Evolutionary conservation across 2,329 filamentous ascomycete species (phyloP).

Genomic region (Ceratocystis albifundus): DNA sequence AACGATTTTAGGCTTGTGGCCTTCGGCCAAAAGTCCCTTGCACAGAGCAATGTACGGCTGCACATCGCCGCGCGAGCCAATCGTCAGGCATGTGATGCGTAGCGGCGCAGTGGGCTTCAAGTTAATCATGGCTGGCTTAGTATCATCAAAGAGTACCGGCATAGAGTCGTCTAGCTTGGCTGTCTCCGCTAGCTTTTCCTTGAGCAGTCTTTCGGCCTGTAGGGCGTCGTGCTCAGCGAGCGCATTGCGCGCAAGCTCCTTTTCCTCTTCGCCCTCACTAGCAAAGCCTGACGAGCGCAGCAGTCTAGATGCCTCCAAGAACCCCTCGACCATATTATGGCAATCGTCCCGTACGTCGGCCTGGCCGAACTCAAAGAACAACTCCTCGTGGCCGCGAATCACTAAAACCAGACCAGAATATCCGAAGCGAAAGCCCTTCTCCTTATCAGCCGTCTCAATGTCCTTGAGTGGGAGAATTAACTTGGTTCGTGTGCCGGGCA

Average conservation of each 20-base stretch:
- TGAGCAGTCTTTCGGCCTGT: slow-evolving; percentile 34
- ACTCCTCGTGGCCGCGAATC: slow-evolving; percentile 83
- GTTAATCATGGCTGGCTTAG: slow-evolving; percentile 56
- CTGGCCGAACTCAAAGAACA: slow-evolving; percentile 87
- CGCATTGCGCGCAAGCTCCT: slow-evolving; percentile 59
- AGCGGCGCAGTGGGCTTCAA: slow-evolving; percentile 76
- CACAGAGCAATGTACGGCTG: slow-evolving; percentile 96
- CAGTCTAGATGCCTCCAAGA: slow-evolving; percentile 11
- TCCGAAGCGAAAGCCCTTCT: slow-evolving; percentile 85
- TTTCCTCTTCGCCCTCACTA: slow-evolving; percentile 33
- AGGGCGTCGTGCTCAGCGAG: slow-evolving; percentile 71
- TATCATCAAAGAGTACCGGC: slow-evolving; percentile 80
- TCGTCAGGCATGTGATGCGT: slow-evolving; percentile 84
- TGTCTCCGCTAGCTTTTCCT: not conserved
- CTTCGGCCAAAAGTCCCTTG: slow-evolving; percentile 77
- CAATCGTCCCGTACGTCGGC: slow-evolving; percentile 78
- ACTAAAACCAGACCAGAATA: slow-evolving; percentile 87
- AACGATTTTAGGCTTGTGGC: slow-evolving; percentile 75
- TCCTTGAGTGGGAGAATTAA: slow-evolving; percentile 82
- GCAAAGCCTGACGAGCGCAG: not conserved
- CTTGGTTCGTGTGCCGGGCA: slow-evolving; percentile 84
- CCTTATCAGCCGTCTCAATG: slow-evolving; percentile 85
- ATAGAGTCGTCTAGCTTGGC: slow-evolving; percentile 44
- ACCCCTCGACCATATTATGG: slow-evolving; percentile 30
- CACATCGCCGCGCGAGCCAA: slow-evolving; percentile 89